Evolutionary conservation across 2,329 filamentous ascomycete species (phyloP), one percentile per base, ranked within the genome.

Genomic region (Stachybotrys echinatus): DNA sequence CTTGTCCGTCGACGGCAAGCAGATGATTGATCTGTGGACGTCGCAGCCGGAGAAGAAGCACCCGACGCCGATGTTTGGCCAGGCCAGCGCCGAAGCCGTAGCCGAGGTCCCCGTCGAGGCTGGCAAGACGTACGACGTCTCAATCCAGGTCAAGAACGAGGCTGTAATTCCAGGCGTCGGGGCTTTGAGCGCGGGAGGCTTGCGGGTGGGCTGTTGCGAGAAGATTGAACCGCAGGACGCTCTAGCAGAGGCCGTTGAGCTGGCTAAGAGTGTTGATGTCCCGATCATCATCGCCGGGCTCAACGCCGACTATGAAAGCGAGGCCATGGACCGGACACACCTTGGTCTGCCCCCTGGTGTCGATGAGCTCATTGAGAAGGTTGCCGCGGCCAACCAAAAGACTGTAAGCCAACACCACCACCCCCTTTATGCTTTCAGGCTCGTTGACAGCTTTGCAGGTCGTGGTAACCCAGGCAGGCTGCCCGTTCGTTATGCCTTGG

Each of bases 321-420:
- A 88, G 82, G 69, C 72, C 48, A 83, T 84, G 46, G 85, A 88
- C 61, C 78, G 85, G 46, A 87, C 85, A 61, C 86, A 87, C 61
- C 68, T 88, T 27, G 85, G 82, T 4, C 65, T 87, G 1, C 88
- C 85, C 77, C 71, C 54, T 1, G 57, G 56, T 1, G 83, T 81
- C 37, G 83, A 88, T 44, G 69, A 74, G 6, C 62, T 88, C 50
- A 80, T 85, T 55, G 62, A 69, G 5, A 72, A 74, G 1, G 76
- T 85, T 0, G 65, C 81, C 22, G 70, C 73, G 0, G 79, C 68
- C 2, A 85, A 85, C 56, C 70, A 79, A 1, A 79, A 80, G 37
- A 75, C 81, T 12, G 75, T 79, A 8, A 83, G 55, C 79, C 77
- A 6, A 19, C 8, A 7, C 22, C 5, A 5, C n/a, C 3, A 2